Conservation (phyloP, 306 rosid genomes). For the Canavalia gladiata region DNA sequence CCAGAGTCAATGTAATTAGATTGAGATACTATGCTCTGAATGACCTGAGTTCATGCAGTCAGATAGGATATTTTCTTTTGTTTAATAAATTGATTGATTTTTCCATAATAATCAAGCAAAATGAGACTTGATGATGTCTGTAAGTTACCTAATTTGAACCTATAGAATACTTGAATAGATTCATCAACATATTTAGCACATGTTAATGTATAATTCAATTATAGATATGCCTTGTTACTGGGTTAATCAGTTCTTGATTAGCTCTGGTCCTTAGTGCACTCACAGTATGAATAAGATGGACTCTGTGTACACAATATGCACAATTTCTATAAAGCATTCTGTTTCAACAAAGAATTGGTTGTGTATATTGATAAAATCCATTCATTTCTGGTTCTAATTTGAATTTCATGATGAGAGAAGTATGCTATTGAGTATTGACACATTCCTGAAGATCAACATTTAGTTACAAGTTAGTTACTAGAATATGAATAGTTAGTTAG, state of each 20-base stretch:
- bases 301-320: neutral
- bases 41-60: neutral
- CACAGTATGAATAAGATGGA: neutral
- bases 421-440: neutral
- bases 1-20: neutral
- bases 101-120: neutral
- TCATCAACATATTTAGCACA: neutral
- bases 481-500: neutral
- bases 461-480: neutral
- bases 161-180: neutral
- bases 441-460: neutral
- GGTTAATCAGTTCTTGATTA: neutral
- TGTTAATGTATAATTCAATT: neutral
- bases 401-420: constrained; percentile 10
- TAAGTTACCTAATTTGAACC: neutral
- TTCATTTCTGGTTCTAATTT: neutral
- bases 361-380: neutral
- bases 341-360: constrained; percentile 4
- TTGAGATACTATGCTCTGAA: neutral
- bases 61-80: neutral
- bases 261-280: neutral
- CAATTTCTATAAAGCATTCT: constrained; percentile 1
- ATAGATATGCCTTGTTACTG: neutral
- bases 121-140: neutral
- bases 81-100: neutral